Percentiles rank a stretch among this genome's conserved stretches.
Conservation (phyloP, 345 rosid species). For the Pelargonium nanum region DNA sequence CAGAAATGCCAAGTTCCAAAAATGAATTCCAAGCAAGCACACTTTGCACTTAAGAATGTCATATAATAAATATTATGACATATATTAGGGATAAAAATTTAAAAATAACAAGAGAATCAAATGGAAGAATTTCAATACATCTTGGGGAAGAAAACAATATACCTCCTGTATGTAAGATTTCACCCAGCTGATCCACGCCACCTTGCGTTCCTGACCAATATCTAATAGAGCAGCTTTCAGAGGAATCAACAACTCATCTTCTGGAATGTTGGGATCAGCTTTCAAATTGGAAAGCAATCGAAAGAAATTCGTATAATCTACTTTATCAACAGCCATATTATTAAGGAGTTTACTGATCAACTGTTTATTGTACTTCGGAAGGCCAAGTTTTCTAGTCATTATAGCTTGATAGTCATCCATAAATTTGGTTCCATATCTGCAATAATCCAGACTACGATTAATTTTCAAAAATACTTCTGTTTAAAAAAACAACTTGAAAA, state of each 20-base stretch:
- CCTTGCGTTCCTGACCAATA: constrained; percentile 93
- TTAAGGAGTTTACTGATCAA: constrained; percentile 68
- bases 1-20: no score
- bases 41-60: not conserved
- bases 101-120: not conserved
- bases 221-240: constrained; percentile 80
- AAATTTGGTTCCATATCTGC: constrained; percentile 83
- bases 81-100: no score
- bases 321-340: constrained; percentile 96
- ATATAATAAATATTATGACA: no score
- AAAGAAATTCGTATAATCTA: constrained; percentile 92
- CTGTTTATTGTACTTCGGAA: constrained; percentile 82
- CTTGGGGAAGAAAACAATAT: constrained; percentile 3
- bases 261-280: constrained; percentile 51
- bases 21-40: no score
- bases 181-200: constrained; percentile 89
- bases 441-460: constrained; percentile 9
- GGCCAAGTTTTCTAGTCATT: constrained; percentile 86
- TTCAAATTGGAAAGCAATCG: constrained; percentile 69
- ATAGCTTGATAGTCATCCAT: constrained; percentile 95
- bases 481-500: constrained; percentile 1
- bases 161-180: constrained; percentile 81
- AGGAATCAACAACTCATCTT: constrained; percentile 57
- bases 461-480: not conserved
- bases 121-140: not conserved